Percentiles rank a stretch among this genome's conserved stretches.
phyloP scores from a whole-genome alignment of 1,284 basidiomycete species.

The Cystobasidium sp. region DNA sequence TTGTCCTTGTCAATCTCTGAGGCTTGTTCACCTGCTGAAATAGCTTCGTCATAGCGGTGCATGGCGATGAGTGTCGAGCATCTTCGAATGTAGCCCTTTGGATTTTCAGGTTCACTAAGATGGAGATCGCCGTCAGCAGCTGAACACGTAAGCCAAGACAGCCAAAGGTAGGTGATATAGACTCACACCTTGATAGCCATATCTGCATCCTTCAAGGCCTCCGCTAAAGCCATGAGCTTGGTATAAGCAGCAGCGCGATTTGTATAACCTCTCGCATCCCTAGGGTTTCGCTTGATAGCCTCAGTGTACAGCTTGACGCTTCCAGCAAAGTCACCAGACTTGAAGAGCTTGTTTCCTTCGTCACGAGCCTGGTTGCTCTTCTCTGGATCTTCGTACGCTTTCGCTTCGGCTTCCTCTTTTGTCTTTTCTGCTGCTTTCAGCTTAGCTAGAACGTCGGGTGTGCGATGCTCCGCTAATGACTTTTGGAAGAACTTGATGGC shows the following conservation, averaged over 20 bases:
- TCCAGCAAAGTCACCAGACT: constrained; percentile 84
- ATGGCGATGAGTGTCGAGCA: constrained; percentile 82
- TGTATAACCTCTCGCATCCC: constrained; percentile 90
- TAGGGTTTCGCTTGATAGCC: constrained; percentile 92
- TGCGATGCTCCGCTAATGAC: constrained; percentile 94
- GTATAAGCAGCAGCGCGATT: constrained; percentile 97
- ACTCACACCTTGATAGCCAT: constrained; percentile 87
- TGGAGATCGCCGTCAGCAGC: constrained; percentile 5
- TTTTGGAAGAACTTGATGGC: constrained; percentile 78
- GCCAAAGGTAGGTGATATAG: constrained; percentile 70
- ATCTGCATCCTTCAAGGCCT: constrained; percentile 94
- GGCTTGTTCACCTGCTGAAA: constrained; percentile 73
- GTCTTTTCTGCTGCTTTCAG: constrained; percentile 78
- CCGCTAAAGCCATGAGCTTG: constrained; percentile 89
- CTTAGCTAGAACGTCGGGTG: constrained; percentile 88
- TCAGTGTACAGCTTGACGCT: constrained; percentile 93
- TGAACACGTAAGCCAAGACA: neutral
- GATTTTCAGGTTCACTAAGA: constrained; percentile 35
- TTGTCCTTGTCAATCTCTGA: constrained; percentile 73
- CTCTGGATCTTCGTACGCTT: constrained; percentile 87
- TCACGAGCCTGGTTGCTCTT: constrained; percentile 83
- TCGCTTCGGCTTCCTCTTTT: constrained; percentile 75
- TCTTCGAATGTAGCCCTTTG: constrained; percentile 94
- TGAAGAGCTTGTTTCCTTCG: constrained; percentile 91
- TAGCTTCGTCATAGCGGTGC: constrained; percentile 87